These are phyloP conservation scores for Chrysoporthe deuterocubensis DNA, from an alignment of 2,329 filamentous ascomycete species.

Conservation along the genomic window DNA sequence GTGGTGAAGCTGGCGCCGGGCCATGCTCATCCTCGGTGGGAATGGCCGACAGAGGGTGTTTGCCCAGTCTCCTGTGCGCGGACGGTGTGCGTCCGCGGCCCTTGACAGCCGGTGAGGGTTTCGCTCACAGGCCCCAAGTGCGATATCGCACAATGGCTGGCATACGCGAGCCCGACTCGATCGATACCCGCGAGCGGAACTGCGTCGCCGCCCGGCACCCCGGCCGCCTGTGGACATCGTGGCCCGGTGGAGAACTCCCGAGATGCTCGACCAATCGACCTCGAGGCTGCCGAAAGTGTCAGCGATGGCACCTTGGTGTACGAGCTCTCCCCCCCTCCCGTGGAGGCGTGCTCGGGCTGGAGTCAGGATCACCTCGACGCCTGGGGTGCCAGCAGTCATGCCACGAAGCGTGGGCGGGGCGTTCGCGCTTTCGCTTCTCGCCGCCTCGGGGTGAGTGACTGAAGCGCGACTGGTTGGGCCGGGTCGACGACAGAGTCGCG, in stretches of 20 bases:
- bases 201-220: neutral
- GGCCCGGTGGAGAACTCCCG: neutral
- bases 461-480: neutral
- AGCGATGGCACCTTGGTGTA: neutral
- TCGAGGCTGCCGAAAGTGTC: slow-evolving; percentile 1
- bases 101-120: too few relatives aligned
- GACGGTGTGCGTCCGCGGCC: too few relatives aligned
- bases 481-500: neutral
- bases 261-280: neutral
- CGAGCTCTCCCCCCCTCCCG: too few relatives aligned
- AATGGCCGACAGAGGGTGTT: neutral
- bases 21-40: neutral
- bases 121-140: too few relatives aligned
- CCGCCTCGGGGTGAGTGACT: slow-evolving; percentile 9
- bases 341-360: neutral
- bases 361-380: neutral
- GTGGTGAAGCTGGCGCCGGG: neutral
- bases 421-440: slow-evolving; percentile 16
- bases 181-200: neutral
- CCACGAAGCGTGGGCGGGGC: neutral
- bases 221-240: neutral
- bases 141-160: neutral
- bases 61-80: neutral
- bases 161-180: neutral
- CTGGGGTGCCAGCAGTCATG: neutral